Evolutionary conservation across 2,329 filamentous ascomycete species (phyloP), one percentile per base, ranked within the genome.

Genomic region (Trichoderma simmonsii): DNA sequence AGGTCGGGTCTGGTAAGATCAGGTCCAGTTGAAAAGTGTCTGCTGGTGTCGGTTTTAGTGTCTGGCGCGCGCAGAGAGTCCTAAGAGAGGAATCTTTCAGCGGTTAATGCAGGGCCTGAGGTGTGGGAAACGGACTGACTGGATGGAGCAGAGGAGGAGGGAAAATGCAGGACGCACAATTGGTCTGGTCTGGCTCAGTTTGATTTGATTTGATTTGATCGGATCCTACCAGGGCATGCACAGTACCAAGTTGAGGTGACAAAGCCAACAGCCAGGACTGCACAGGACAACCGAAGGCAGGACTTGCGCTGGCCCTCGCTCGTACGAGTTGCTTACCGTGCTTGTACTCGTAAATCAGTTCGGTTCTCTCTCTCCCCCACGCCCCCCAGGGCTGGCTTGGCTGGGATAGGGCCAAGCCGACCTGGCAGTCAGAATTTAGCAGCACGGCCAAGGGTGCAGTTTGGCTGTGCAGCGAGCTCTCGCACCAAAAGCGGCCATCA

Each of bases 391-490:
- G 51, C 43, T 36, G 32, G 32, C 32, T 34, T 34, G 34, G 34
- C 34, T 56, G 57, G 30, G 56, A 60, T 60, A 60, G 56, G 28
- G 56, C 56, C 56, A 60, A 60, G 30, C 36, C 36, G 70, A 63
- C 28, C 43, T 56, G 36, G 43, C 66, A 61, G 63, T 73, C 70
- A 73, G 68, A 57, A 56, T 57, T 61, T 68, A 72, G 72, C 69
- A 70, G 62, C 62, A 71, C 54, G 68, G 32, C 43, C 26, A 64
- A 51, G 51, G 43, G 43, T 48, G 28, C 56, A n/a, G 28, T 32
- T 59, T 69, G 66, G 65, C 66, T 69, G 66, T 51, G 66, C 57
- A 69, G 66, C 43, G 30, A 36, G 34, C 34, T 36, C 34, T 3
- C 7, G 43, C 43, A 32, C n/a, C 62, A 39, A 26, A 26, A 18